A percentile compares a stretch with the other conserved stretches of the same genome.
phyloP scores from a whole-genome alignment of 1,284 basidiomycete genomes.

The Ustilago cynodontis region DNA sequence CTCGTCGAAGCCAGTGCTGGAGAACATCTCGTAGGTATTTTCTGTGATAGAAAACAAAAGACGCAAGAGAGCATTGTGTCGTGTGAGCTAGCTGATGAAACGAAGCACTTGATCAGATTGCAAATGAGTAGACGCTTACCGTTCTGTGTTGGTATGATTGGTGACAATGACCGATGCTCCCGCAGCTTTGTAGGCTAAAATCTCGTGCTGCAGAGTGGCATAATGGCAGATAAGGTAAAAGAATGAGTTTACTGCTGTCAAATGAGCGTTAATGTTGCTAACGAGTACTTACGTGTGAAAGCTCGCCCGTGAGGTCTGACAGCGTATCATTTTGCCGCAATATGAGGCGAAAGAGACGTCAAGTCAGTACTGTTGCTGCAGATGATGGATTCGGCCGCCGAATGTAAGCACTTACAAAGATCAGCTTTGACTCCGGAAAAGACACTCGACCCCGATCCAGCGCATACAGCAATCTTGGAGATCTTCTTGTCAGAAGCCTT shows the following conservation, averaged over 20 bases:
- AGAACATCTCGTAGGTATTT: constrained; percentile 57
- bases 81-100: not conserved
- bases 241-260: not conserved
- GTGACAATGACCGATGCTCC: constrained; percentile 65
- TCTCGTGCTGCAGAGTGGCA: constrained; percentile 55
- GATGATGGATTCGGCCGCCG: not conserved
- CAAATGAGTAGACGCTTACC: no score
- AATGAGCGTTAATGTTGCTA: not conserved
- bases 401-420: constrained; percentile 46
- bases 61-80: not conserved
- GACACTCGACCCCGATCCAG: constrained; percentile 63
- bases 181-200: constrained; percentile 61
- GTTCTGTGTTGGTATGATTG: constrained; percentile 67
- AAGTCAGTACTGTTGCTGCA: not conserved
- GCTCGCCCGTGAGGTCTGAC: constrained; percentile 64
- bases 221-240: not conserved
- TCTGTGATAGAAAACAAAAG: constrained; percentile 6
- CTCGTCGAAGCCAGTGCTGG: constrained; percentile 39
- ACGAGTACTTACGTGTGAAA: constrained; percentile 51
- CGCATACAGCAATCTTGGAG: constrained; percentile 61
- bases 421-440: constrained; percentile 56
- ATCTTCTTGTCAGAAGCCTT: constrained; percentile 43
- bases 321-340: not conserved
- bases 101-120: not conserved
- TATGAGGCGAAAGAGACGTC: not conserved